phyloP scores from a whole-genome alignment of 208 protist species.

The Herpetomonas tarakana region DNA sequence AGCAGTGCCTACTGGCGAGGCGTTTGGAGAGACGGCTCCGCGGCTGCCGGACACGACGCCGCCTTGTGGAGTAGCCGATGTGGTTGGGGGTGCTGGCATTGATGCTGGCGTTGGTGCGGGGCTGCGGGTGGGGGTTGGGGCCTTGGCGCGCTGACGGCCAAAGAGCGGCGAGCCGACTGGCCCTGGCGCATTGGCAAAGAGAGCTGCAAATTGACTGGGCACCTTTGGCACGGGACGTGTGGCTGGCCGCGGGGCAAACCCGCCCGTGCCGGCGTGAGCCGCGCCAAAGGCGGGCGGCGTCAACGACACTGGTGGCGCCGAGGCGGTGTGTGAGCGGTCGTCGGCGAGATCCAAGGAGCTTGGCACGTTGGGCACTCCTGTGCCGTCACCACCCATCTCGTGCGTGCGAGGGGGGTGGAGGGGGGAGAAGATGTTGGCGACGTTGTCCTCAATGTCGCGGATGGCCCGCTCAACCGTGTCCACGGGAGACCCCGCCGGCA shows the following conservation, averaged over 20 bases:
- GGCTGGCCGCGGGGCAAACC: not conserved
- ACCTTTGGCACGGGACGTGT: not conserved
- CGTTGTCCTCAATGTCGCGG: constrained; percentile 55
- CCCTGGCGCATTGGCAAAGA: constrained; percentile 25
- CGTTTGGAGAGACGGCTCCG: too few relatives aligned
- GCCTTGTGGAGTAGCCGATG: too few relatives aligned
- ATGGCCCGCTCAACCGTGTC: constrained; percentile 81
- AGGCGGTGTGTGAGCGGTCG: not conserved
- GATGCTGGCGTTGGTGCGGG: too few relatives aligned
- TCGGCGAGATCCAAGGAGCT: not conserved
- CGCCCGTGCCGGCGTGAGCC: not conserved
- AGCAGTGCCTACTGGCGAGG: too few relatives aligned
- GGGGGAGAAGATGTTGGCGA: not conserved
- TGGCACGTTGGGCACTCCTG: not conserved
- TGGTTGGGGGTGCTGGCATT: too few relatives aligned
- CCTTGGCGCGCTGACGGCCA: constrained; percentile 8
- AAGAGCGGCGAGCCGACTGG: constrained; percentile 24
- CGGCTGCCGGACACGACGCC: too few relatives aligned
- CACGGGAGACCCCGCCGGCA: constrained; percentile 12
- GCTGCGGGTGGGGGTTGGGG: constrained; percentile 8
- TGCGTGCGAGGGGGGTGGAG: not conserved
- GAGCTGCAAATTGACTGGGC: constrained; percentile 22
- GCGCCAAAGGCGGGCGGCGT: not conserved
- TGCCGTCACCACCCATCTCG: not conserved
- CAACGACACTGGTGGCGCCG: not conserved